phyloP scores from a whole-genome alignment of 352 stramenopile species.

The Phytopythium chamaehyphon region DNA sequence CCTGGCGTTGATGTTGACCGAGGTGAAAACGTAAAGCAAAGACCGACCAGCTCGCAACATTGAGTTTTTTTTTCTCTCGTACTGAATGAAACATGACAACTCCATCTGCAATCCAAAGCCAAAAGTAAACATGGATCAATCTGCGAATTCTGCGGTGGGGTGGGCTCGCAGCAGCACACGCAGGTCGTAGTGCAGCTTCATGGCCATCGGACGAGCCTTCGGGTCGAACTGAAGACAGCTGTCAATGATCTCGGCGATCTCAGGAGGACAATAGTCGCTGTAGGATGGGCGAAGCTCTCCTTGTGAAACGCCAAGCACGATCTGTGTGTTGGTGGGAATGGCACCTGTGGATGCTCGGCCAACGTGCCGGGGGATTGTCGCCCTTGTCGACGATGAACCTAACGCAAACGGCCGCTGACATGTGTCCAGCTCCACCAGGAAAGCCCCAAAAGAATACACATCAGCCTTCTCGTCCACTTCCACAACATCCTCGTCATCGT shows the following conservation, averaged over 20 bases:
- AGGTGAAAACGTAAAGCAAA: too few relatives aligned
- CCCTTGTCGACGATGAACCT: background rate
- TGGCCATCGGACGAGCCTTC: slow-evolving; percentile 40
- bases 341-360: background rate
- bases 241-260: slow-evolving; percentile 44
- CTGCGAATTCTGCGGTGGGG: background rate
- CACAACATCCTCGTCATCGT: background rate
- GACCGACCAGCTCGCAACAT: too few relatives aligned
- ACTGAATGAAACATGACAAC: too few relatives aligned
- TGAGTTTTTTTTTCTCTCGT: too few relatives aligned
- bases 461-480: slow-evolving; percentile 19
- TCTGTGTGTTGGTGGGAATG: slow-evolving; percentile 1
- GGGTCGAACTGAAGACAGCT: slow-evolving; percentile 49
- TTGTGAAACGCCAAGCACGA: slow-evolving; percentile 6
- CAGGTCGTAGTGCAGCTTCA: slow-evolving; percentile 47
- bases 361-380: background rate
- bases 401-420: slow-evolving; percentile 11
- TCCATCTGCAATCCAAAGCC: background rate
- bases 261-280: slow-evolving; percentile 39
- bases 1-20: too few relatives aligned
- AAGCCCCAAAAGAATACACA: slow-evolving; percentile 36
- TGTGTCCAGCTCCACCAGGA: slow-evolving; percentile 33
- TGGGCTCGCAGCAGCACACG: slow-evolving; percentile 10
- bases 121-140: background rate
- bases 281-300: slow-evolving; percentile 30